A percentile compares a stretch with the other conserved stretches of the same genome.
Evolutionary conservation across 305 asterid genomes (phyloP).

Genomic region (Fraxinus nigra): DNA sequence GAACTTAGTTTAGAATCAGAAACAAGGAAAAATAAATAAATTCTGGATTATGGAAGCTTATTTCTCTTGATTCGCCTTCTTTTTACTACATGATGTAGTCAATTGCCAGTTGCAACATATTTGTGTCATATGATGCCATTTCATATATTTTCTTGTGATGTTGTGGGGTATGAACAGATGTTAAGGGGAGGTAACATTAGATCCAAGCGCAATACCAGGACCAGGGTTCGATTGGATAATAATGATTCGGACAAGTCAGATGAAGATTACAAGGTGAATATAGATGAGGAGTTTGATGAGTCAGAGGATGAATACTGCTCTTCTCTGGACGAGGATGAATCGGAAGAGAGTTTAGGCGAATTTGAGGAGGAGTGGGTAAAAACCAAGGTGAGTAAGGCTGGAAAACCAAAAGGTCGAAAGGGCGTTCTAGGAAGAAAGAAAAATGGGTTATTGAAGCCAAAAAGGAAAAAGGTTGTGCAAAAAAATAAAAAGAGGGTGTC

Average conservation of each 20-base stretch:
- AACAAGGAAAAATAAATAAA: slow-evolving; percentile 14
- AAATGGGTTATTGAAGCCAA: slow-evolving; percentile 31
- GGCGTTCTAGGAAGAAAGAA: slow-evolving; percentile 37
- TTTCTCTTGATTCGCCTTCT: slow-evolving; percentile 7
- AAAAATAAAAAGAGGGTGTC: slow-evolving; percentile 26
- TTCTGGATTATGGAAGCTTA: slow-evolving; percentile 4
- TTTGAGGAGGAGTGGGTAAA: slow-evolving; percentile 41
- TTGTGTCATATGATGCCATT: neutral
- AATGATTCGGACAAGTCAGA: slow-evolving; percentile 74
- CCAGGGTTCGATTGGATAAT: slow-evolving; percentile 39
- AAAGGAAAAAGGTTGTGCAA: slow-evolving; percentile 30
- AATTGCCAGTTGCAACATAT: neutral
- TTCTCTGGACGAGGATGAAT: slow-evolving; percentile 69
- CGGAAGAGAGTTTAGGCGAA: slow-evolving; percentile 48
- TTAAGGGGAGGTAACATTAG: slow-evolving; percentile 56
- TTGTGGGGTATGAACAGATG: slow-evolving; percentile 45
- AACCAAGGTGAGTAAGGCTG: slow-evolving; percentile 48
- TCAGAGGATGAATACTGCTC: slow-evolving; percentile 76
- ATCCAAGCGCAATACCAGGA: slow-evolving; percentile 42
- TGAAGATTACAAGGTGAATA: slow-evolving; percentile 75
- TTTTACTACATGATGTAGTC: neutral
- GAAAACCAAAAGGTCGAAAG: slow-evolving; percentile 28
- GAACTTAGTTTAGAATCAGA: neutral
- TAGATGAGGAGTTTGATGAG: slow-evolving; percentile 58
- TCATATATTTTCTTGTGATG: slow-evolving; percentile 11